Evolutionary conservation across 306 rosid genomes (phyloP).

Genomic region (Corylus heterophylla): DNA sequence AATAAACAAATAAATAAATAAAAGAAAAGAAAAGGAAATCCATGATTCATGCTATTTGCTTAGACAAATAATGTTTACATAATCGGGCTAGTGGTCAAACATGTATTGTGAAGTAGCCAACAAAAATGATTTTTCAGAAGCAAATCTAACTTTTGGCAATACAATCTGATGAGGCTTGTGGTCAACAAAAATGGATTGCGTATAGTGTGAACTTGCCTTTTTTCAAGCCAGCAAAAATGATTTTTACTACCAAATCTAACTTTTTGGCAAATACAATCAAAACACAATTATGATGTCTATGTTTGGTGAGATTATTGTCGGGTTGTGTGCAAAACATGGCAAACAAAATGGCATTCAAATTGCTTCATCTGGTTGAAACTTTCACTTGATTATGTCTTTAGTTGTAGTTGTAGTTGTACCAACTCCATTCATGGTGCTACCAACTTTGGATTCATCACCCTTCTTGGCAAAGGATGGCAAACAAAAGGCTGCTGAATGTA

Average conservation of each 20-base stretch:
- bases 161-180: no score
- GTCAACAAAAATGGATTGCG: neutral
- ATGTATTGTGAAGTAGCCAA: no score
- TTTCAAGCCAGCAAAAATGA: slow-evolving; percentile 7
- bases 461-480: slow-evolving; percentile 72
- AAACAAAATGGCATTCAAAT: slow-evolving; percentile 5
- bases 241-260: neutral
- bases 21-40: no score
- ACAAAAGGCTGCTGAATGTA: slow-evolving; percentile 68
- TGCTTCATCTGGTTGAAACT: slow-evolving; percentile 7
- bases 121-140: no score
- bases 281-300: slow-evolving; percentile 25
- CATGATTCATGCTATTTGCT: no score
- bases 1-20: no score
- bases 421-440: slow-evolving; percentile 14
- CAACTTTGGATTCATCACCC: slow-evolving; percentile 13
- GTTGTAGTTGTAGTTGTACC: slow-evolving; percentile 3
- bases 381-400: neutral
- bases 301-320: slow-evolving; percentile 26
- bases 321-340: slow-evolving; percentile 20
- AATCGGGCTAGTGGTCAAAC: no score
- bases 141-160: no score
- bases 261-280: neutral
- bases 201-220: neutral
- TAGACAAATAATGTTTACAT: no score